Percentiles rank a stretch among this genome's conserved stretches.
phyloP scores from a whole-genome alignment of 306 rosid species.

The Trifolium dubium region DNA sequence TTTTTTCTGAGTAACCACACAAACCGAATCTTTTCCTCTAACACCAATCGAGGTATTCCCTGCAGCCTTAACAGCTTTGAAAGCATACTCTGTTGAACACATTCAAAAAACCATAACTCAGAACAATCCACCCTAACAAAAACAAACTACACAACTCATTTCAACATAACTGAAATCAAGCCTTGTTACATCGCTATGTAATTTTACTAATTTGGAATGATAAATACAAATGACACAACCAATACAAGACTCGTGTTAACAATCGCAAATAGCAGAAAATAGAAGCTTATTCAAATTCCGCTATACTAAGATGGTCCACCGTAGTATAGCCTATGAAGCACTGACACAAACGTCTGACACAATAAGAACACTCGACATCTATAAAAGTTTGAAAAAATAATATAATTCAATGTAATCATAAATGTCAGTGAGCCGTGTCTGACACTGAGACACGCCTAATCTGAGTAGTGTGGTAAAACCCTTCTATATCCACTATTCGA shows the following conservation, averaged over 20 bases:
- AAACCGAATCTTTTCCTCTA: slow-evolving; percentile 88
- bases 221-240: not conserved
- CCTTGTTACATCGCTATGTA: not conserved
- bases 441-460: too few species aligned
- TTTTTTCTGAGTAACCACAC: slow-evolving; percentile 97
- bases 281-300: not conserved
- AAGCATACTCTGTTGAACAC: slow-evolving; percentile 77
- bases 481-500: not conserved
- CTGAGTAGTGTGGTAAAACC: not conserved
- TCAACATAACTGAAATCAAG: slow-evolving; percentile 28
- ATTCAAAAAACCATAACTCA: slow-evolving; percentile 33
- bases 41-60: slow-evolving; percentile 93
- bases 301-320: not conserved
- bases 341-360: too few species aligned
- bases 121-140: slow-evolving; percentile 34
- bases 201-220: not conserved
- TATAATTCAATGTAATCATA: too few species aligned
- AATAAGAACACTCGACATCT: too few species aligned
- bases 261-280: not conserved
- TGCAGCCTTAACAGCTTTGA: slow-evolving; percentile 92
- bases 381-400: too few species aligned
- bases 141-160: slow-evolving; percentile 22
- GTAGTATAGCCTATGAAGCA: too few species aligned
- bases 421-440: too few species aligned
- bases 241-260: not conserved